A percentile compares a stretch with the other conserved stretches of the same genome.
phyloP scores from a whole-genome alignment of 257 asterid species.

The Thymus mandschuricus region DNA sequence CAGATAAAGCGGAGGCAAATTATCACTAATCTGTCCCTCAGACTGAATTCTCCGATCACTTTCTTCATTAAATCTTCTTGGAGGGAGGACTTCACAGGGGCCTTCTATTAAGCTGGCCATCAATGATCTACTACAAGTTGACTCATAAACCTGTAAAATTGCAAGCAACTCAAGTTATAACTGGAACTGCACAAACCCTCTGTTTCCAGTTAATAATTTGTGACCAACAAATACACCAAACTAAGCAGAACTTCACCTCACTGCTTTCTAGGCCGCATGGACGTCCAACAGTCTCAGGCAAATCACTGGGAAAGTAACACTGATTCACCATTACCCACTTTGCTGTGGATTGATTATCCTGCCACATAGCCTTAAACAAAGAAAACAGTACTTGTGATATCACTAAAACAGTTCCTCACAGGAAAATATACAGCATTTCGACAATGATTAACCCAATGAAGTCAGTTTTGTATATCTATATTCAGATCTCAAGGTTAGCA shows the following conservation, averaged over 20 bases:
- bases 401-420: slow-evolving; percentile 25
- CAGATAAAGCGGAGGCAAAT: slow-evolving; percentile 64
- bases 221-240: slow-evolving; percentile 10
- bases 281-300: slow-evolving; percentile 92
- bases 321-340: slow-evolving; percentile 78
- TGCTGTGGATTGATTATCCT: slow-evolving; percentile 59
- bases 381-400: slow-evolving; percentile 31
- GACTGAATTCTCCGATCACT: slow-evolving; percentile 60
- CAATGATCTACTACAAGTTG: slow-evolving; percentile 55
- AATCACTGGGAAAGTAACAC: slow-evolving; percentile 91
- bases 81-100: slow-evolving; percentile 84
- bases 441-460: slow-evolving; percentile 4
- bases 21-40: slow-evolving; percentile 45
- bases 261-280: slow-evolving; percentile 86
- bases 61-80: slow-evolving; percentile 77
- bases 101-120: slow-evolving; percentile 77
- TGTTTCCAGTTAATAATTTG: not conserved
- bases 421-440: not conserved
- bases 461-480: not conserved
- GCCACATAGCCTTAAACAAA: slow-evolving; percentile 85
- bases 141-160: slow-evolving; percentile 79
- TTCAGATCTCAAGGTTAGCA: not conserved
- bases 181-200: slow-evolving; percentile 16
- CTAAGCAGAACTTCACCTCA: slow-evolving; percentile 59
- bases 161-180: slow-evolving; percentile 12